phyloP scores from a whole-genome alignment of 352 stramenopile genomes.

The Blastocystis sp. region DNA sequence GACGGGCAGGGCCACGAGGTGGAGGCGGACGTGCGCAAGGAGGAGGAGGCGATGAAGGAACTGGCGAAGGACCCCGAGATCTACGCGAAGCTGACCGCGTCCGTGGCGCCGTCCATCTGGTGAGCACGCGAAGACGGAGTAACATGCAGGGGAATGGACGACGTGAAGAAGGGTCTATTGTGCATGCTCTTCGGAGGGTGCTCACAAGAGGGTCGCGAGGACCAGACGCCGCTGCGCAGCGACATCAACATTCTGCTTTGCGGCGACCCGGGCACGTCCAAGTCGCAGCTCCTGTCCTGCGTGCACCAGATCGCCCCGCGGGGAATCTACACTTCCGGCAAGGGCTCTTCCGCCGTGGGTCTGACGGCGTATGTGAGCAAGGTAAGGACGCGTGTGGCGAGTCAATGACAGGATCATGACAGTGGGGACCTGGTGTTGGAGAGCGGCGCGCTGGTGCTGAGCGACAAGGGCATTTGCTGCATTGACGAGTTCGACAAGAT shows the following conservation, averaged over 20 bases:
- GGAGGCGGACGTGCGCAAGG: conserved; percentile 69
- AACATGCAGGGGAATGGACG: conserved; percentile 87
- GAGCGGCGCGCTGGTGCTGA: conserved; percentile 87
- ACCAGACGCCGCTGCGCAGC: conserved; percentile 77
- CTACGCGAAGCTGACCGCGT: conserved; percentile 78
- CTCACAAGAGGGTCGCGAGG: conserved; percentile 71
- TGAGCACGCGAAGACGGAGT: not conserved
- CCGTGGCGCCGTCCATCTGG: conserved; percentile 84
- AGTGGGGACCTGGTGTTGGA: conserved; percentile 94
- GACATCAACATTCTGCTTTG: conserved; percentile 98
- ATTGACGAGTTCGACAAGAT: conserved; percentile 99
- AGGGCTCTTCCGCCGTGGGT: conserved; percentile 92
- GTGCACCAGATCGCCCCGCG: conserved; percentile 84
- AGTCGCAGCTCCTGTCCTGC: conserved; percentile 91
- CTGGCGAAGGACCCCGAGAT: conserved; percentile 76
- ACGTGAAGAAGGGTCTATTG: conserved; percentile 96
- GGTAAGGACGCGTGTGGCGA: not conserved
- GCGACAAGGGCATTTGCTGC: conserved; percentile 94
- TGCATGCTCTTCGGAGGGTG: conserved; percentile 96
- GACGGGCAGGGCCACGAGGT: conserved; percentile 66
- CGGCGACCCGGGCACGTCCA: conserved; percentile 93
- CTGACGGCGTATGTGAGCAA: conserved; percentile 88
- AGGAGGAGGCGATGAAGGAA: conserved; percentile 47
- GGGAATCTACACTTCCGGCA: conserved; percentile 97
- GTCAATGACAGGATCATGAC: conserved; percentile 83